Conservation (phyloP, 2,329 filamentous ascomycete species). For the Exophiala sp. region DNA sequence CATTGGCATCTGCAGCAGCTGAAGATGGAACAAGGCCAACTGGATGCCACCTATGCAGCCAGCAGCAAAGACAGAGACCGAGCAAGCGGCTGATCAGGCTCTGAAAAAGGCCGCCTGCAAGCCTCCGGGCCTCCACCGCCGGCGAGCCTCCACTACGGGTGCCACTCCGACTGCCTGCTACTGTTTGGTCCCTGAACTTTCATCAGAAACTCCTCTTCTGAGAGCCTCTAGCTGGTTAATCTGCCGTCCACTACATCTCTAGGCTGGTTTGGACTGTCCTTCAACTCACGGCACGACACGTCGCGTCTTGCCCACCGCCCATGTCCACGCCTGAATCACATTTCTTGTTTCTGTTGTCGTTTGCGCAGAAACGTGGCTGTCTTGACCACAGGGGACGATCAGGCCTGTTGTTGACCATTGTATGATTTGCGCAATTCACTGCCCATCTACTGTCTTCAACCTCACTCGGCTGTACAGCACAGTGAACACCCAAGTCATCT, state of each 20-base stretch:
- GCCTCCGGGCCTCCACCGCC: not conserved
- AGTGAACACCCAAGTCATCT: constrained; percentile 8
- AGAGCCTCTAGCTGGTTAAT: not conserved
- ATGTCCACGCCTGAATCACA: not conserved
- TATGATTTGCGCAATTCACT: constrained; percentile 8
- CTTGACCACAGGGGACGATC: not conserved
- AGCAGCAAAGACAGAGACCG: no score
- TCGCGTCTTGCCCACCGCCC: constrained; percentile 9
- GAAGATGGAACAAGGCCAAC: not conserved
- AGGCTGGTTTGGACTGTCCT: not conserved
- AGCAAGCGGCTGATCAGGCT: no score
- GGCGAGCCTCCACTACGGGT: not conserved
- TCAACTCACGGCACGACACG: constrained; percentile 22
- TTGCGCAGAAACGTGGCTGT: constrained; percentile 2
- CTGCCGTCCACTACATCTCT: not conserved
- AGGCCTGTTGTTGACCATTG: constrained; percentile 2
- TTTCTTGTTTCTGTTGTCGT: constrained; percentile 19
- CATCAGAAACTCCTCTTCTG: not conserved
- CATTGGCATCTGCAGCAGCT: constrained; percentile 11
- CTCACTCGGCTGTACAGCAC: constrained; percentile 12
- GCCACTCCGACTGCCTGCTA: not conserved
- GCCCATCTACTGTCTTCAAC: constrained; percentile 4
- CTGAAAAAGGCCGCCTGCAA: no score
- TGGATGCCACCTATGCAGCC: no score
- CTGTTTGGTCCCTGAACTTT: not conserved